A percentile compares a stretch with the other conserved stretches of the same genome.
phyloP scores from a whole-genome alignment of 164 flowering plant species.

The Magnolia kwangsiensis region DNA sequence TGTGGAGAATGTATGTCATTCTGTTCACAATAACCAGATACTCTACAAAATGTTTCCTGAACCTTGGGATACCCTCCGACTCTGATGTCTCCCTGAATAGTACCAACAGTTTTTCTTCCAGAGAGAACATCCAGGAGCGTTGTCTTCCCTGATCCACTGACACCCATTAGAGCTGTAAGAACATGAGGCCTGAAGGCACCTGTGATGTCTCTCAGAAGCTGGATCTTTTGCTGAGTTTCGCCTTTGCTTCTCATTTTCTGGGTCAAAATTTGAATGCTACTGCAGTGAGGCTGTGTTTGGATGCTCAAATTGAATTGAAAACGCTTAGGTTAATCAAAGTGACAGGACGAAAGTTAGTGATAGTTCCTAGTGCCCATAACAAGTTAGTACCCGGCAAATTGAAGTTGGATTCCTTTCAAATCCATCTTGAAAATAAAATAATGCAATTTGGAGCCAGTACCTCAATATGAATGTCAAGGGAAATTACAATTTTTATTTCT shows the following conservation, averaged over 20 bases:
- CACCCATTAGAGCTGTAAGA: conserved; percentile 82
- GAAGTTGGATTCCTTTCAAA: too few species aligned
- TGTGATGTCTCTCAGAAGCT: conserved; percentile 54
- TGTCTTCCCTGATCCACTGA: conserved; percentile 82
- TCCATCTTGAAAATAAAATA: too few species aligned
- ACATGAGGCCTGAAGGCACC: conserved; percentile 68
- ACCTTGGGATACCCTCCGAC: conserved; percentile 68
- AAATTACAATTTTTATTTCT: too few species aligned
- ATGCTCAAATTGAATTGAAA: too few species aligned
- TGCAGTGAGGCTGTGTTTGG: neutral
- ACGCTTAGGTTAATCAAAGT: too few species aligned
- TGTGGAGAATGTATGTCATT: conserved; percentile 74
- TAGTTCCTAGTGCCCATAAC: neutral
- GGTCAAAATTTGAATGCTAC: neutral
- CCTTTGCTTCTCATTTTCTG: conserved; percentile 5
- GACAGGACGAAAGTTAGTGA: too few species aligned
- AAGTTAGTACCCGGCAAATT: too few species aligned
- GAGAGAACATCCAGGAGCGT: conserved; percentile 76
- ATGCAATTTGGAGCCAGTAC: too few species aligned
- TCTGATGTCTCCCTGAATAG: conserved; percentile 56
- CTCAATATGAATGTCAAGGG: too few species aligned
- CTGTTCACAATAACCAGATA: conserved; percentile 84
- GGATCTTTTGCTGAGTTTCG: conserved; percentile 45
- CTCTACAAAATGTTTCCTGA: conserved; percentile 70
- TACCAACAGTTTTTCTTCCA: conserved; percentile 75